These are phyloP conservation scores for Penicillium psychrosexuale DNA, from an alignment of 2,329 filamentous ascomycete genomes.

Conservation along the genomic window DNA sequence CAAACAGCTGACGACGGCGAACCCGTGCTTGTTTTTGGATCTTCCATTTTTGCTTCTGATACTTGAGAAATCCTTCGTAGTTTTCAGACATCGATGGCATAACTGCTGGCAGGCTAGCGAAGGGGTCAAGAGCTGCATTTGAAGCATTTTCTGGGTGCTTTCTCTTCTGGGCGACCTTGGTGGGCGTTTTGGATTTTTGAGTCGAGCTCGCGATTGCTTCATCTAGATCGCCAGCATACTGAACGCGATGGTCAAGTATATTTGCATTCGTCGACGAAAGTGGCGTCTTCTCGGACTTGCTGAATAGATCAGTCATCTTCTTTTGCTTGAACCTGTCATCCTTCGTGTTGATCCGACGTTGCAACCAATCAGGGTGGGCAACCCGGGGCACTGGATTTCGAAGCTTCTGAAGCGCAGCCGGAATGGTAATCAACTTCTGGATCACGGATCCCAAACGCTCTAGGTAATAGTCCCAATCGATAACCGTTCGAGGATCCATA, in stretches of 20 bases:
- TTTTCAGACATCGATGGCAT: slow-evolving; percentile 85
- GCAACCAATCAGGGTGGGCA: slow-evolving; percentile 93
- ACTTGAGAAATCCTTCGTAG: slow-evolving; percentile 82
- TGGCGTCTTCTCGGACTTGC: slow-evolving; percentile 58
- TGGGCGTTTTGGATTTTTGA: slow-evolving; percentile 61
- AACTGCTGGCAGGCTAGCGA: slow-evolving; percentile 72
- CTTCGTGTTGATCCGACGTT: slow-evolving; percentile 87
- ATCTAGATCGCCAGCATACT: slow-evolving; percentile 66
- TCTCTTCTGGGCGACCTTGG: slow-evolving; percentile 60
- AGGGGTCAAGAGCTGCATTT: slow-evolving; percentile 68
- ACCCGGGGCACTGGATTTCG: slow-evolving; percentile 92
- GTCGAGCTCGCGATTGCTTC: slow-evolving; percentile 66
- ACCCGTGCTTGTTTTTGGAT: slow-evolving; percentile 88
- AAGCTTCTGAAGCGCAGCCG: slow-evolving; percentile 90
- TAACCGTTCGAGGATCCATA: slow-evolving; percentile 82
- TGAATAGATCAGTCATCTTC: slow-evolving; percentile 93
- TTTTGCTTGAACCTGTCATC: slow-evolving; percentile 98
- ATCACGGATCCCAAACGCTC: slow-evolving; percentile 96
- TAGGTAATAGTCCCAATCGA: slow-evolving; percentile 97
- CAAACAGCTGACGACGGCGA: slow-evolving; percentile 85
- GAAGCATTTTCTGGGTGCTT: slow-evolving; percentile 66
- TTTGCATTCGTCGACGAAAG: slow-evolving; percentile 70
- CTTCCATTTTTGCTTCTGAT: slow-evolving; percentile 99
- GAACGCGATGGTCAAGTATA: slow-evolving; percentile 55
- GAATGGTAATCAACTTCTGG: slow-evolving; percentile 98